These are phyloP conservation scores for Polytrichum commune DNA, from an alignment of 225 moss, liverwort and hornwort species.

Conservation along the genomic window DNA sequence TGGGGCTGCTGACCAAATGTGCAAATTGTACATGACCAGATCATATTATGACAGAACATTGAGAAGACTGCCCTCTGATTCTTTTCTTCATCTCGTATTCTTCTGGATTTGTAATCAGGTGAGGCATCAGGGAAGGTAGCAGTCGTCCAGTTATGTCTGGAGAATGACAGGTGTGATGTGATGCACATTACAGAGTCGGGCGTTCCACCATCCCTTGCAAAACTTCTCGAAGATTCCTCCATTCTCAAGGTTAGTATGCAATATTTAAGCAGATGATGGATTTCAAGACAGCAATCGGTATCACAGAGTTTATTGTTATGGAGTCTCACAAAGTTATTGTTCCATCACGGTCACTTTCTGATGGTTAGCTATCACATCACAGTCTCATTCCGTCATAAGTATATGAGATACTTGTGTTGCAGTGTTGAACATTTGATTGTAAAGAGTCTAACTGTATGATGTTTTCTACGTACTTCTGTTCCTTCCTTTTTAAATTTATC, in stretches of 20 bases:
- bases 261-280: no score
- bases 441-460: neutral
- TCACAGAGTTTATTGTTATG: no score
- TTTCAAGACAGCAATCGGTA: no score
- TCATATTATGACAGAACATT: neutral
- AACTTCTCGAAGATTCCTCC: constrained; percentile 51
- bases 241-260: constrained; percentile 53
- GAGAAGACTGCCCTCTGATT: neutral
- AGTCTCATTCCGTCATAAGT: no score
- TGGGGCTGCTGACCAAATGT: neutral
- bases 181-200: constrained; percentile 71
- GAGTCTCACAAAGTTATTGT: no score
- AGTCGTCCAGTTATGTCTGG: constrained; percentile 66
- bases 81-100: no score
- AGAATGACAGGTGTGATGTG: constrained; percentile 70
- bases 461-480: no score
- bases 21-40: neutral
- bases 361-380: neutral
- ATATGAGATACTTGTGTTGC: no score
- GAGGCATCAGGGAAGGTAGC: constrained; percentile 59
- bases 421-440: neutral
- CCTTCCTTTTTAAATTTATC: no score
- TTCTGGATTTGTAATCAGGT: constrained; percentile 38
- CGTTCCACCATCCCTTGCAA: constrained; percentile 57
- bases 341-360: neutral